A percentile compares a stretch with the other conserved stretches of the same genome.
Conservation (phyloP, 371 early-diverging fungal species). For the Sporodiniella umbellata region DNA sequence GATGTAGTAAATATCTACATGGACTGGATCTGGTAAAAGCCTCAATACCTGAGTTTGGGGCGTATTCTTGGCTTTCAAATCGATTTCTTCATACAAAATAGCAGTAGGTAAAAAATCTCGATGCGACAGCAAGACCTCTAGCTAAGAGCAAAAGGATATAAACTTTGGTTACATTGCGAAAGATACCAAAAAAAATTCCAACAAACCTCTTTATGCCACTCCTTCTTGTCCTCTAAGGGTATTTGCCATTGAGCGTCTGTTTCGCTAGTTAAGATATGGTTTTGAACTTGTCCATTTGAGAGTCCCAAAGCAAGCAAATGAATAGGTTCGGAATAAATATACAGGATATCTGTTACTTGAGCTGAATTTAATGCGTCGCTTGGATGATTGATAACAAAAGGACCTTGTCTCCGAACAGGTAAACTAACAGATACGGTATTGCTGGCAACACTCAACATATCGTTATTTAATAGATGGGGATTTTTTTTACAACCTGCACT, state of each 20-base stretch:
- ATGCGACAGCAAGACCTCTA: slow-evolving; percentile 16
- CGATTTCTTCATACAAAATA: slow-evolving; percentile 29
- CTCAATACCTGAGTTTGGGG: slow-evolving; percentile 12
- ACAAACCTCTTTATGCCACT: slow-evolving; percentile 29
- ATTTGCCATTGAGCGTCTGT: slow-evolving; percentile 41
- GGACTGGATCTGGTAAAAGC: slow-evolving; percentile 28
- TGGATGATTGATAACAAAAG: slow-evolving; percentile 23
- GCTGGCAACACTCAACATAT: slow-evolving; percentile 15
- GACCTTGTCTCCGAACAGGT: slow-evolving; percentile 36
- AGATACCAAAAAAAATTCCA: too few relatives aligned
- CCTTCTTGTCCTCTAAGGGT: slow-evolving; percentile 9
- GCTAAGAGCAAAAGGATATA: slow-evolving; percentile 5
- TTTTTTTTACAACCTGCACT: slow-evolving; percentile 7
- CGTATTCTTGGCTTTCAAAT: slow-evolving; percentile 7
- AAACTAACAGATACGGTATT: slow-evolving; percentile 10
- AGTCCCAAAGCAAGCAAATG: slow-evolving; percentile 26
- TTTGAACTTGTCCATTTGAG: slow-evolving; percentile 29
- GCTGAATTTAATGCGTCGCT: not conserved
- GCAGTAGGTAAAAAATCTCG: slow-evolving; percentile 30
- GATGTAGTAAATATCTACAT: slow-evolving; percentile 30
- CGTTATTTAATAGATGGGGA: slow-evolving; percentile 2
- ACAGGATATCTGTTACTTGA: slow-evolving; percentile 29
- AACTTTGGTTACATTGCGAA: not conserved
- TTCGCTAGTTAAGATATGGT: slow-evolving; percentile 28
- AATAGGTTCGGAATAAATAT: slow-evolving; percentile 20